Conservation (phyloP, 345 rosid genomes). For the Garcia nutans region DNA sequence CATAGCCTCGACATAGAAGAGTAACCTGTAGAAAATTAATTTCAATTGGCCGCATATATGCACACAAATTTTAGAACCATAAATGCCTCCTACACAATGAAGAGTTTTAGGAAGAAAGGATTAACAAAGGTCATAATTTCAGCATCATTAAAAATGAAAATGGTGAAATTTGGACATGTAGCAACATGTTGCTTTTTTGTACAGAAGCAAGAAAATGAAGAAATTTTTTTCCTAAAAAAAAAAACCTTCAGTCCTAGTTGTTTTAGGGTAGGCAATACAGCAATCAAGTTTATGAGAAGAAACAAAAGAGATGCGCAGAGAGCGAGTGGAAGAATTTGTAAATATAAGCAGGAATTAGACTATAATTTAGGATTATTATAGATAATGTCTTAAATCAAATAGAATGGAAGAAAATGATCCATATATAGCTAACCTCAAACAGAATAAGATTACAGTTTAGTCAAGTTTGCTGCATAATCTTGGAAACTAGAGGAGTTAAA, state of each 20-base stretch:
- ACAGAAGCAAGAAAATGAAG: background rate
- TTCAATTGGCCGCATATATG: background rate
- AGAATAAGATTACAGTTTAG: background rate
- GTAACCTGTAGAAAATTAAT: constrained; percentile 56
- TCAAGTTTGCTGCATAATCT: background rate
- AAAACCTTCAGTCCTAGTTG: too few species aligned
- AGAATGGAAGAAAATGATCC: background rate
- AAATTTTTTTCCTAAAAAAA: too few species aligned
- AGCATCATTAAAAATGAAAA: background rate
- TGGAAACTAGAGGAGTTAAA: background rate
- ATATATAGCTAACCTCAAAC: background rate
- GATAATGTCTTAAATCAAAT: background rate
- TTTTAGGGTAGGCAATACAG: background rate
- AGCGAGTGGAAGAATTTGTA: background rate
- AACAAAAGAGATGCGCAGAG: background rate
- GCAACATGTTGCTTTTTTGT: background rate
- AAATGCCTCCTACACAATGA: background rate
- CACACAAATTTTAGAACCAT: background rate
- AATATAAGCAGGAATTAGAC: background rate
- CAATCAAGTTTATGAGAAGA: background rate
- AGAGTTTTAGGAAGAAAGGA: background rate
- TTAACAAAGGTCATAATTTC: background rate
- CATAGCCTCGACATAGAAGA: constrained; percentile 78
- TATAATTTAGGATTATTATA: too few species aligned
- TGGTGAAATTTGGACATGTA: background rate